Conservation (phyloP, 768 basidiomycete genomes). For the Lactarius quietus region DNA sequence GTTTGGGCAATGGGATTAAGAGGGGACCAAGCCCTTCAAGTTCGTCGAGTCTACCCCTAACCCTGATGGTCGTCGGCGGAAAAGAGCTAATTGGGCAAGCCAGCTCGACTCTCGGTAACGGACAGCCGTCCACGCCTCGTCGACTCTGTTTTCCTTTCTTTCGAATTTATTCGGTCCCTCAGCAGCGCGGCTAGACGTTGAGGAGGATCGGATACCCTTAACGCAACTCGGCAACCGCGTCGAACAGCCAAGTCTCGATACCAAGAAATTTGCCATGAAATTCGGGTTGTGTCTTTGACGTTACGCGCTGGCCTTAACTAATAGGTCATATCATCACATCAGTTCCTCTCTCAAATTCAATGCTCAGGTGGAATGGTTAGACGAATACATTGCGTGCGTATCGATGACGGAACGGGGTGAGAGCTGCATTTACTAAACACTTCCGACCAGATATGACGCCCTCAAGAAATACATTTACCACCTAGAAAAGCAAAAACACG, state of each 20-base stretch:
- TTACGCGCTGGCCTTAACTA: background rate
- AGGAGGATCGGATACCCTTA: slow-evolving; percentile 22
- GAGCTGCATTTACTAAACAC: background rate
- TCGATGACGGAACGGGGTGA: background rate
- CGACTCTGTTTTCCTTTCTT: slow-evolving; percentile 19
- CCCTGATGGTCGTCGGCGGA: background rate
- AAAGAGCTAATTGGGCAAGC: background rate
- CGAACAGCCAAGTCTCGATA: slow-evolving; percentile 6
- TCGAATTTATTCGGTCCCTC: background rate
- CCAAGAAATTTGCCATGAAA: slow-evolving; percentile 43
- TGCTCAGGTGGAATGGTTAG: slow-evolving; percentile 89
- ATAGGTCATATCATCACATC: background rate
- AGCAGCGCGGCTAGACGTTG: background rate
- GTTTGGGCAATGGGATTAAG: too few species aligned
- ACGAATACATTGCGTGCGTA: slow-evolving; percentile 82
- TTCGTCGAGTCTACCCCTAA: background rate
- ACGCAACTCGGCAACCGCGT: slow-evolving; percentile 8
- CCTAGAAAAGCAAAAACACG: slow-evolving; percentile 72
- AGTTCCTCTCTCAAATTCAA: slow-evolving; percentile 90
- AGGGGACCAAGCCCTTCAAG: too few species aligned
- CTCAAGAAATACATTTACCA: slow-evolving; percentile 85
- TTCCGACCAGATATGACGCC: slow-evolving; percentile 62
- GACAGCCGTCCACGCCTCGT: background rate
- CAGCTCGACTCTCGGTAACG: background rate
- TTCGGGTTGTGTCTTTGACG: slow-evolving; percentile 45